A percentile compares a stretch with the other conserved stretches of the same genome.
These are phyloP conservation scores for Populus simonii DNA, from an alignment of 345 rosid species.

Conservation along the genomic window DNA sequence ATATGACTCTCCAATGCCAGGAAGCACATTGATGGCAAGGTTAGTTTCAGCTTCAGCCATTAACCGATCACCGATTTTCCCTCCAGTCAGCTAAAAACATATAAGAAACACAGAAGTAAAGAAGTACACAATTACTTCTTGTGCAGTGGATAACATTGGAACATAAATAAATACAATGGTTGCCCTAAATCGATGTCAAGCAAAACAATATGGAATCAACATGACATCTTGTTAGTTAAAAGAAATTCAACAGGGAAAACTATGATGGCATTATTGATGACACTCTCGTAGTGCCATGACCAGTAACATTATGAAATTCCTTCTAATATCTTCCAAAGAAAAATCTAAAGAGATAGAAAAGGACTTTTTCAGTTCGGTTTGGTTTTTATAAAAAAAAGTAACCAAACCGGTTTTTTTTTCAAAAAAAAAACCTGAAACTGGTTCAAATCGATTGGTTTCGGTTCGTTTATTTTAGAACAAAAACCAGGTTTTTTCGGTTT, in stretches of 20 bases:
- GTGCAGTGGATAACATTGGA: background rate
- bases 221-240: background rate
- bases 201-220: background rate
- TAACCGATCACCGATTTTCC: constrained; percentile 82
- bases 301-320: background rate
- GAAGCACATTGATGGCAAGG: constrained; percentile 92
- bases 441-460: no score
- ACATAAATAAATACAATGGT: background rate
- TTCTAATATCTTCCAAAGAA: background rate
- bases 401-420: no score
- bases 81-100: constrained; percentile 75
- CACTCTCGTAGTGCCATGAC: background rate
- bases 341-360: background rate
- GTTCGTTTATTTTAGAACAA: no score
- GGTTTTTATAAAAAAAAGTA: no score
- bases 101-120: background rate
- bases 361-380: no score
- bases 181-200: background rate
- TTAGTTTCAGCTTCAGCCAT: constrained; percentile 96
- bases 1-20: constrained; percentile 77
- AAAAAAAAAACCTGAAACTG: no score
- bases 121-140: constrained; percentile 20
- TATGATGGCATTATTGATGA: background rate
- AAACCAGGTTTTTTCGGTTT: no score
- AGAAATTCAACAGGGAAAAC: background rate